phyloP scores from a whole-genome alignment of 176 grass and related monocot species.

The Lolium multiflorum region DNA sequence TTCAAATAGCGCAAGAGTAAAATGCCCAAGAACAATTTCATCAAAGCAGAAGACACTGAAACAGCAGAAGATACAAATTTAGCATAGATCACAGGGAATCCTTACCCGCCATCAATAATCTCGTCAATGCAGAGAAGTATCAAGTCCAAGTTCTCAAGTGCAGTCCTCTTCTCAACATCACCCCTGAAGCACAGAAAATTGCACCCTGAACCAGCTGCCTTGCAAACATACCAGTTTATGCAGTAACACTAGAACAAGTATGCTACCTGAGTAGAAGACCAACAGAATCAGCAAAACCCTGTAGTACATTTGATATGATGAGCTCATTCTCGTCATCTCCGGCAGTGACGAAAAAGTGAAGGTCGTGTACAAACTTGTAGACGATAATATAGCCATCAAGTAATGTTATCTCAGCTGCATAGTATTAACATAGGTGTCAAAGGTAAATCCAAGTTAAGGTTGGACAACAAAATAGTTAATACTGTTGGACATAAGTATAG shows the following conservation, averaged over 20 bases:
- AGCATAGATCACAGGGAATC: conserved; percentile 40
- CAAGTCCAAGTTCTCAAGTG: conserved; percentile 90
- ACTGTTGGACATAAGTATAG: background rate
- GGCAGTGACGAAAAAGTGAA: conserved; percentile 87
- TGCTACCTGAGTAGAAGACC: conserved; percentile 83
- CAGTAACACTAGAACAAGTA: conserved; percentile 29
- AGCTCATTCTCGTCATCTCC: conserved; percentile 95
- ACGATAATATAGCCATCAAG: conserved; percentile 88
- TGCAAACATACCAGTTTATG: conserved; percentile 15
- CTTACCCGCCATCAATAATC: conserved; percentile 91
- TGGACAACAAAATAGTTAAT: background rate
- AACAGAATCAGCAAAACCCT: conserved; percentile 86
- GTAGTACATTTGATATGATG: conserved; percentile 76
- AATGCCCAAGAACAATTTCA: background rate
- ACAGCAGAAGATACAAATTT: conserved; percentile 11
- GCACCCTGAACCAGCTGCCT: conserved; percentile 23
- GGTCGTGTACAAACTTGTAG: conserved; percentile 94
- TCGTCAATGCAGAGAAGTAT: conserved; percentile 95
- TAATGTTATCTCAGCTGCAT: conserved; percentile 82
- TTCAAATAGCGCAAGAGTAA: conserved; percentile 11
- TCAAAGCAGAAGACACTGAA: background rate
- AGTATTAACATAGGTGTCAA: conserved; percentile 33
- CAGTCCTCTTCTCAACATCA: conserved; percentile 91
- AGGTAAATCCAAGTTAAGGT: background rate
- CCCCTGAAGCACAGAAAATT: conserved; percentile 59